Evolutionary conservation across 1,284 basidiomycete genomes (phyloP), one percentile per base, ranked within the genome.

Genomic region (Ceratobasidium sp.): DNA sequence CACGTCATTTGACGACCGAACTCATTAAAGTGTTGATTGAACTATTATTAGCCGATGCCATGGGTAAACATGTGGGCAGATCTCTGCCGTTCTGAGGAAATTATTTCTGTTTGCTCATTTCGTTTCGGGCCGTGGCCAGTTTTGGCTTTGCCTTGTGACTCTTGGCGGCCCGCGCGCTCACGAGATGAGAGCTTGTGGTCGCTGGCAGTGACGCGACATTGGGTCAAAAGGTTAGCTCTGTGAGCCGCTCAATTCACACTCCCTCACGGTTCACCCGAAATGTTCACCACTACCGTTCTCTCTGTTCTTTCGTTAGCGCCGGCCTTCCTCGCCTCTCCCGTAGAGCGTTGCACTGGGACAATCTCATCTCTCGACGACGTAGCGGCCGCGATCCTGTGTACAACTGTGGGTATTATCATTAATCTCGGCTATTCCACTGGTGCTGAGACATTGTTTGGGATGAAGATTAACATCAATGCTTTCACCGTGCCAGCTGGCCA

Each of bases 401-500:
- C 75, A 1, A 66, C 72, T 6, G 69, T 62, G 22, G 29, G 67
- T 51, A 14, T 7, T 17, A 4, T 33, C n/a, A 11, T 24, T 41
- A 11, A 29, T 9, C 5, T 36, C 11, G 6, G 9, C 4, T 11
- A 31, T 24, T 24, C 17, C 15, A 27, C 22, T 29, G 51, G 22
- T 15, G 14, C 24, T 69, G 31, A 59, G 11, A 73, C 36, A 14
- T 27, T 15, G 2, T 48, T 54, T 31, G 24, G 47, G 8, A 19
- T 33, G 22, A 15, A 62, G 62, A 76, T 74, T 36, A 73, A 66
- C 64, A 76, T 75, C 73, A 75, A 76, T 47, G 53, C 74, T 17
- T 76, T 75, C 65, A 75, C 77, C 44, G 76, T 74, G 22, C 85
- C 87, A 17, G 82, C 81, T 53, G 86, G 85, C 4, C 29, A 84